Base-by-base conservation (phyloP, 129 eudicot genomes). In the Flaveria ramosissima region DNA sequence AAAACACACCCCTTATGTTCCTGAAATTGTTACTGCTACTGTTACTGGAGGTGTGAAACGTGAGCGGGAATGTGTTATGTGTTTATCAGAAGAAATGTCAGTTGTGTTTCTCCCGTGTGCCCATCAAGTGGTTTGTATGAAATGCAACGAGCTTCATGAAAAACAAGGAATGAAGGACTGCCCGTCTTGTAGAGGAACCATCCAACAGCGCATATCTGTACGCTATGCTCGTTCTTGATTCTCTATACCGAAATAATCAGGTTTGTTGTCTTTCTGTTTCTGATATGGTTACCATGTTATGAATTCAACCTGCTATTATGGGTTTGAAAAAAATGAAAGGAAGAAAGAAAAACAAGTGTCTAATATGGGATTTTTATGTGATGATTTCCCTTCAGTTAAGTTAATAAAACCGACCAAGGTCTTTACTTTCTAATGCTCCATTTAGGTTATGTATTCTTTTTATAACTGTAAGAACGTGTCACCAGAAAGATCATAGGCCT, bases 31-130 rank as follows among this genome's bases (percentile, higher is more conserved):
- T 61, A 59, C 63, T 8, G 77, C 73, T 23, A 79, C 39, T 19
- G 67, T 60, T 60, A 60, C 67, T 1, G 86, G 86, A 71, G 92
- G 92, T 9, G 98, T 93, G 55, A 93, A 93, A 70, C 88, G 98
- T 24, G 97, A 93, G 53, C 70, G 98, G 42, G 96, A 93, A 77
- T 93, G 98, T 56, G 97, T 90, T 59, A 93, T 93, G 97, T 93
- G 98, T 73, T 78, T 93, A 53, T 87, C 98, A 4, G 96, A 93
- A 81, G 97, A 93, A 84, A 93, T 90, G 93, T 89, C 97, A 0
- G 92, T 93, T 36, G 96, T 93, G 70, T 90, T 93, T 76, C 91
- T 90, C 21, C 98, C 97, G 0, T 90, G 97, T 77, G 97, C 98
- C 9, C 97, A 90, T 87, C 96, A 90, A 77, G 97, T 93, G 78